Evolutionary conservation across 2,329 filamentous ascomycete genomes (phyloP).

Genomic region (Cucurbitaria berberidis): DNA sequence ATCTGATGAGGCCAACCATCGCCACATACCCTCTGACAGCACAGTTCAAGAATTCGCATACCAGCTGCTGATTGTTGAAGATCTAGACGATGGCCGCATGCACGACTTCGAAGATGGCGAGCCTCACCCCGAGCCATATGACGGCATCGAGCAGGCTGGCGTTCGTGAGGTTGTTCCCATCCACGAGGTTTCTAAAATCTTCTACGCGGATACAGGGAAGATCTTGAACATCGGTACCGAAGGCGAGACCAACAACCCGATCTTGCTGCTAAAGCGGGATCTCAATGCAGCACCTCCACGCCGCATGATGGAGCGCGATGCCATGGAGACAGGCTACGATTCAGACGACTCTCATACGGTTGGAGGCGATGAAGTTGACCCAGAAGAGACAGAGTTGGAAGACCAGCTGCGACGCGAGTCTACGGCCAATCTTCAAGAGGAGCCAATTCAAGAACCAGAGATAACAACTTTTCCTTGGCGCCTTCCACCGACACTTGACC

Average conservation of each 20-base stretch:
- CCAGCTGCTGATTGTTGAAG: conserved; percentile 81
- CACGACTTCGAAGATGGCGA: conserved; percentile 69
- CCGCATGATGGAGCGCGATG: conserved; percentile 59
- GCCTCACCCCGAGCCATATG: conserved; percentile 62
- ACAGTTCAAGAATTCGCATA: conserved; percentile 74
- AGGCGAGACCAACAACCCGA: conserved; percentile 72
- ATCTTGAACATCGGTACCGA: conserved; percentile 82
- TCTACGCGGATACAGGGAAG: conserved; percentile 89
- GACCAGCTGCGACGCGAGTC: conserved; percentile 55
- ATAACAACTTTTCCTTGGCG: conserved; percentile 56
- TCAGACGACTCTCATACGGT: conserved; percentile 50
- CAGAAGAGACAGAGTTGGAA: conserved; percentile 55
- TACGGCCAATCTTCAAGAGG: conserved; percentile 24
- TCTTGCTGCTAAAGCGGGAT: conserved; percentile 77
- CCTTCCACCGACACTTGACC: conserved; percentile 77
- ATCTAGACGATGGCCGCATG: conserved; percentile 74
- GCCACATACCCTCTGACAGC: conserved; percentile 51
- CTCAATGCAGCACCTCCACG: conserved; percentile 66
- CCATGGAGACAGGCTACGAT: conserved; percentile 33
- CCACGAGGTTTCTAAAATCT: conserved; percentile 84
- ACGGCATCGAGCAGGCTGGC: conserved; percentile 67
- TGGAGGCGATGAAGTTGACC: conserved; percentile 29
- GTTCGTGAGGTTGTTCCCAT: conserved; percentile 72
- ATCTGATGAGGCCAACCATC: conserved; percentile 22
- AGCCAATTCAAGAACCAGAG: conserved; percentile 16